phyloP scores from a whole-genome alignment of 306 rosid species.

The Lablab purpureus region DNA sequence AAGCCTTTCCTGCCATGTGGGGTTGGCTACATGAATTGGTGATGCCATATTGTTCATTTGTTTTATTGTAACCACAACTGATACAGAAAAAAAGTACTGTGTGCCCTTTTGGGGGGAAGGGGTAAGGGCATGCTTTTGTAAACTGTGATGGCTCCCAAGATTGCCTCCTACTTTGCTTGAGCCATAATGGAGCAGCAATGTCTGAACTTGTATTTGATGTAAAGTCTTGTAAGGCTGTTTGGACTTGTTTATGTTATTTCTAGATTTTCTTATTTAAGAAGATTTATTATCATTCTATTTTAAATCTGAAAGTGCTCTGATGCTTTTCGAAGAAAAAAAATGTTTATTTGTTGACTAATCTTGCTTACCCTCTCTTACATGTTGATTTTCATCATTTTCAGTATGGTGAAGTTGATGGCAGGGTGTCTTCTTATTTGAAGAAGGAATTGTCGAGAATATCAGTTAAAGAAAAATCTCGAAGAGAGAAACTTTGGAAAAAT shows the following conservation, averaged over 20 bases:
- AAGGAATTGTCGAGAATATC: slow-evolving; percentile 74
- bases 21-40: not conserved
- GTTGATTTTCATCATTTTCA: slow-evolving; percentile 55
- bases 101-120: not conserved
- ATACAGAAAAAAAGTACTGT: not conserved
- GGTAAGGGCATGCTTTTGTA: not conserved
- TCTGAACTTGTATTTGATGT: slow-evolving; percentile 17
- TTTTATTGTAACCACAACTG: not conserved
- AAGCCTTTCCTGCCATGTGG: not conserved
- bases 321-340: not conserved
- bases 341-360: slow-evolving; percentile 32
- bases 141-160: not conserved
- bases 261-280: slow-evolving; percentile 18
- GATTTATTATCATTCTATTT: slow-evolving; percentile 7
- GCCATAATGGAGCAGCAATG: slow-evolving; percentile 4
- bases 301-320: slow-evolving; percentile 12
- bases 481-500: slow-evolving; percentile 92
- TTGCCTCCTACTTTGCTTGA: not conserved
- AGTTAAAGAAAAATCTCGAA: slow-evolving; percentile 76
- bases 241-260: slow-evolving; percentile 23
- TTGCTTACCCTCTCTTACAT: slow-evolving; percentile 16
- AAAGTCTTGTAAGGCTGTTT: slow-evolving; percentile 5
- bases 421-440: slow-evolving; percentile 76
- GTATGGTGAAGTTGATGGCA: slow-evolving; percentile 69
- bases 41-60: not conserved